Evolutionary conservation across 306 rosid genomes (phyloP).

Genomic region (Citrullus amarus): DNA sequence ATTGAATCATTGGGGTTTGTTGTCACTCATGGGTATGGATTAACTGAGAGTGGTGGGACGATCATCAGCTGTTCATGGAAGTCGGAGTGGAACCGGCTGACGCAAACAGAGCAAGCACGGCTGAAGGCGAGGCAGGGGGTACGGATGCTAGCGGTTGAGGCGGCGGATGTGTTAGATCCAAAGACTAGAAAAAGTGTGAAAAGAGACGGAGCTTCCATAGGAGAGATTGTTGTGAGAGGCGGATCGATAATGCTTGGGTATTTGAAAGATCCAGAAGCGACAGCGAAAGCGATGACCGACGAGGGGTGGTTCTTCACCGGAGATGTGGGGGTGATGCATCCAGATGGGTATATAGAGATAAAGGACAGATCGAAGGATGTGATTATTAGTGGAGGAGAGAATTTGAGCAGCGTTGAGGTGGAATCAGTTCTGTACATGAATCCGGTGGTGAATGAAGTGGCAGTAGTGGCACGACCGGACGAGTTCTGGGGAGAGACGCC

Average conservation of each 20-base stretch:
- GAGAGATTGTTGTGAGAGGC: constrained; percentile 51
- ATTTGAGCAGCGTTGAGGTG: constrained; percentile 68
- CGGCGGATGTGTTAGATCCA: constrained; percentile 34
- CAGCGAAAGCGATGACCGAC: constrained; percentile 17
- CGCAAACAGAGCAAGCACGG: constrained; percentile 49
- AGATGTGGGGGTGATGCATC: constrained; percentile 59
- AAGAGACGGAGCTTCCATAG: constrained; percentile 29
- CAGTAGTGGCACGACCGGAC: constrained; percentile 57
- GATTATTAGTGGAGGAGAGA: constrained; percentile 74
- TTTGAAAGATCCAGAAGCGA: constrained; percentile 37
- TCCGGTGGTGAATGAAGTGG: constrained; percentile 57
- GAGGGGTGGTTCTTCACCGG: constrained; percentile 65
- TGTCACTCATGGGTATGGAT: constrained; percentile 52
- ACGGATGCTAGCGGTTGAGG: constrained; percentile 28
- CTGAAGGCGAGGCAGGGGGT: constrained; percentile 69
- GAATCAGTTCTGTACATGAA: constrained; percentile 41
- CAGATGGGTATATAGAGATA: constrained; percentile 60
- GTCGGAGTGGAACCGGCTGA: constrained; percentile 36
- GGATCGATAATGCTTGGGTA: constrained; percentile 51
- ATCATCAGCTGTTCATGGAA: constrained; percentile 62
- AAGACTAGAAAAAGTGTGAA: constrained; percentile 3
- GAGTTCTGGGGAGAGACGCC: constrained; percentile 80
- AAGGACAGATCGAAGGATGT: constrained; percentile 65
- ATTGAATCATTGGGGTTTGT: constrained; percentile 44
- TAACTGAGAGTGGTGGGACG: constrained; percentile 42